phyloP scores from a whole-genome alignment of 176 grass and related monocot species.

The Chloris gayana region DNA sequence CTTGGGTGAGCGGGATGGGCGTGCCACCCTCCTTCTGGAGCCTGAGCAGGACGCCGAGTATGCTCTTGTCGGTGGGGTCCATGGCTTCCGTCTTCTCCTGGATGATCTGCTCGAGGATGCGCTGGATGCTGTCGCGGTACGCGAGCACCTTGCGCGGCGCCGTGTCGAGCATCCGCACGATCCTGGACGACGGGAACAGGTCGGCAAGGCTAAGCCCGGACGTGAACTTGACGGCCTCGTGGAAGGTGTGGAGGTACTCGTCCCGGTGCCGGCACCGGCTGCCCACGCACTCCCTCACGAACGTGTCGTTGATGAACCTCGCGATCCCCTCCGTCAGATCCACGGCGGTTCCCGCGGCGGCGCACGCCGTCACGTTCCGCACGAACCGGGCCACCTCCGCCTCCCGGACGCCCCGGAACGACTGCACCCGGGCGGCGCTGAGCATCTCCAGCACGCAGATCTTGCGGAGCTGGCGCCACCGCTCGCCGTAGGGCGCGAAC shows the following conservation, averaged over 20 bases:
- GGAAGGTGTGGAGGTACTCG: constrained; percentile 10
- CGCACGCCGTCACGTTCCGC: not conserved
- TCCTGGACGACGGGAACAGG: constrained; percentile 34
- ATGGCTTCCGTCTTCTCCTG: not conserved
- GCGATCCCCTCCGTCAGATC: not conserved
- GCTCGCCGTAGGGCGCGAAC: constrained; percentile 27
- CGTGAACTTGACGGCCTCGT: not conserved
- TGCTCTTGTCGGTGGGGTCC: not conserved
- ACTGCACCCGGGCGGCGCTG: constrained; percentile 15
- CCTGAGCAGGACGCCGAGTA: constrained; percentile 14
- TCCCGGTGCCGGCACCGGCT: constrained; percentile 17
- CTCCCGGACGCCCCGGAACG: constrained; percentile 28
- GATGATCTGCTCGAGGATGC: constrained; percentile 11
- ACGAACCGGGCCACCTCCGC: constrained; percentile 25
- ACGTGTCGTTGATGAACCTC: not conserved
- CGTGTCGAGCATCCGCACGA: constrained; percentile 5
- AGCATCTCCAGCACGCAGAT: constrained; percentile 27
- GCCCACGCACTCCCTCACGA: constrained; percentile 17
- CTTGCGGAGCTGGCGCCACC: constrained; percentile 45
- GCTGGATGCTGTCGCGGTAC: not conserved
- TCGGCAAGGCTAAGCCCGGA: not conserved
- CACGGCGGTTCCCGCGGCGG: not conserved
- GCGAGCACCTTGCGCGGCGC: not conserved
- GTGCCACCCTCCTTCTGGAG: not conserved
- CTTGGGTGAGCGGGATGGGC: not conserved